Base-by-base conservation (phyloP, 1,139 yeast species). In the Arxiozyma telluris region DNA sequence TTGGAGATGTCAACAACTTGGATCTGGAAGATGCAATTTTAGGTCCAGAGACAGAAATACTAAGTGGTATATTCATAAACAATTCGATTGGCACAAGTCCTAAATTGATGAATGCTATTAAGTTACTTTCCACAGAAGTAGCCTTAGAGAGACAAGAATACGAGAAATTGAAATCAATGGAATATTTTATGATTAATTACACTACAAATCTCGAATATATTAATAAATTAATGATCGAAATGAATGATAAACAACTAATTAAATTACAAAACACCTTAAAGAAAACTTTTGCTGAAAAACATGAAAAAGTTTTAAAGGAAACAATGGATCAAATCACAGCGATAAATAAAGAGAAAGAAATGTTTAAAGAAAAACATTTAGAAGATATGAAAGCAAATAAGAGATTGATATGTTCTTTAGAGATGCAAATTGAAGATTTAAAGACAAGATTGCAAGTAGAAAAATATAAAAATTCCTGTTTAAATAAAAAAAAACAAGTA, bases 1-100 rank as follows among this genome's bases (percentile, higher is more conserved):
- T 87, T 70, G 91, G 96, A 45, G 95, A 87, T 64, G 79, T 85
- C 34, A 78, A 79, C 60, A 79, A 84, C 9, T 71, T 79, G 15
- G 73, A 71, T 46, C 64, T 84, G 44, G 91, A 85, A 60, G 87
- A 83, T 52, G 54, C 57, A 49, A 72, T 84, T 11, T 67, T 83
- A 54, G 84, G 85, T 3, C 73, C 81, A 41, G 77, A 79, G 54
- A 76, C 80, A 23, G 78, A 76, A 57, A 74, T 79, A 7, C 74
- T 81, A 50, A 76, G 84, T 34, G 91, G 90, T 1, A 76, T 82
- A 47, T 83, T 81, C 65, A 79, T 79, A 60, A 83, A 82, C 64
- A 79, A 84, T 27, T 81, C 83, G 39, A 77, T 83, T 27, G 76
- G 82, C 2, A 77, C 80, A 46, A 75, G 84, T 46, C 73, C 80